Evolutionary conservation across 176 grass and related monocot genomes (phyloP).

Genomic region (Oropetium thomaeum): DNA sequence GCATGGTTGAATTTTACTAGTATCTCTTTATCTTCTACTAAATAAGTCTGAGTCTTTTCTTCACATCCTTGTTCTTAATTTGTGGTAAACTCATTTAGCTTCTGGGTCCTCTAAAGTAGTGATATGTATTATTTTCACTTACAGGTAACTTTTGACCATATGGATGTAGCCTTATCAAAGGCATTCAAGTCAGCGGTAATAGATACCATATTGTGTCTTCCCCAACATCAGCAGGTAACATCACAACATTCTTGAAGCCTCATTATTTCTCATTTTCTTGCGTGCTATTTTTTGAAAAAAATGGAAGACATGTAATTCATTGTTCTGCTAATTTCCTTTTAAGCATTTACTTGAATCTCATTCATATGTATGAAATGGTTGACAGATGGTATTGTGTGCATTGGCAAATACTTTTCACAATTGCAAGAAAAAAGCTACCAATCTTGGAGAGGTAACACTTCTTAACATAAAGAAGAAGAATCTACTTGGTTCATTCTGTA

Average conservation of each 20-base stretch:
- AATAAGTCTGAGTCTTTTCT: not conserved
- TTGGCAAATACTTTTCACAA: conserved; percentile 59
- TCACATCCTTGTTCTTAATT: not conserved
- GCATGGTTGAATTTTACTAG: not conserved
- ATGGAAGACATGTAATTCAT: not conserved
- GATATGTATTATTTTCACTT: conserved; percentile 25
- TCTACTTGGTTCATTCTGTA: not conserved
- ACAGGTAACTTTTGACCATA: conserved; percentile 94
- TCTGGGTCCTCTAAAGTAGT: not conserved
- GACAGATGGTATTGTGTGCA: conserved; percentile 68
- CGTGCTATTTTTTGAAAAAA: not conserved
- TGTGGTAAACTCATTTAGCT: not conserved
- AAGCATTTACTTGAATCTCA: not conserved
- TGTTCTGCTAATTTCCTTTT: not conserved
- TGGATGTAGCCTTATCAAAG: conserved; percentile 85
- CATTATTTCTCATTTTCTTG: not conserved
- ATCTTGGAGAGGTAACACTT: conserved; percentile 66
- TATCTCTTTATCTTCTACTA: not conserved
- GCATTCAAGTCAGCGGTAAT: conserved; percentile 73
- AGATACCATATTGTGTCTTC: conserved; percentile 88
- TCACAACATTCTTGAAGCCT: not conserved
- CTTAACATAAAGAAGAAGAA: not conserved
- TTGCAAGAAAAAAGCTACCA: conserved; percentile 65
- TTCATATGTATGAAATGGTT: conserved; percentile 13
- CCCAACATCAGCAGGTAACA: conserved; percentile 92